Conservation (phyloP, 768 basidiomycete genomes). For the Auriscalpium orientale region DNA sequence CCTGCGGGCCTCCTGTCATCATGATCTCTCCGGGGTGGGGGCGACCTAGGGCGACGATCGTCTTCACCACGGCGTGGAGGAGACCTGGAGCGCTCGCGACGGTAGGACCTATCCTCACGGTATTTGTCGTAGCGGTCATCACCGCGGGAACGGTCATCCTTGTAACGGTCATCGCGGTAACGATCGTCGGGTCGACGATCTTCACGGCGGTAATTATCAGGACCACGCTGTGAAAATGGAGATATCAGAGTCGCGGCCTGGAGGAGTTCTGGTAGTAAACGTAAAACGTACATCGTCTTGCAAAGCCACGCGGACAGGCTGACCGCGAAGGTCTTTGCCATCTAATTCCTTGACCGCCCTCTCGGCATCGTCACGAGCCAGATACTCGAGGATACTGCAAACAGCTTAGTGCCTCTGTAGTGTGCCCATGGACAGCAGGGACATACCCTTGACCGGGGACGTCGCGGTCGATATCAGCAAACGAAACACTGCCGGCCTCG, state of each 20-base stretch:
- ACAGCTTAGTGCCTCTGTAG: neutral
- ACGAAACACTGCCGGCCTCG: constrained; percentile 86
- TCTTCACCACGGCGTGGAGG: constrained; percentile 63
- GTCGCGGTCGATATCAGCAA: constrained; percentile 91
- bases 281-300: constrained; percentile 53
- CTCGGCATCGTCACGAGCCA: constrained; percentile 84
- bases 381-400: constrained; percentile 81
- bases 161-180: constrained; percentile 16
- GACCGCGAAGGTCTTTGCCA: constrained; percentile 81
- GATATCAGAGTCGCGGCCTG: neutral
- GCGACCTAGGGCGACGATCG: constrained; percentile 76
- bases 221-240: constrained; percentile 42
- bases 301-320: constrained; percentile 62
- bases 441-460: constrained; percentile 79
- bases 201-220: constrained; percentile 72
- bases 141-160: constrained; percentile 46
- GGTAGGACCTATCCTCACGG: constrained; percentile 43
- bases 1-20: constrained; percentile 87
- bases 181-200: constrained; percentile 51
- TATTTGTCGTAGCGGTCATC: constrained; percentile 27
- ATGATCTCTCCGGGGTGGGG: constrained; percentile 70
- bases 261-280: constrained; percentile 19
- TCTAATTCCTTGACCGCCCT: constrained; percentile 86
- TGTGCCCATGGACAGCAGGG: neutral
- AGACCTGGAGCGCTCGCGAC: constrained; percentile 80